These are phyloP conservation scores for Xylariaceae sp. DNA, from an alignment of 2,329 filamentous ascomycete species.

Conservation along the genomic window DNA sequence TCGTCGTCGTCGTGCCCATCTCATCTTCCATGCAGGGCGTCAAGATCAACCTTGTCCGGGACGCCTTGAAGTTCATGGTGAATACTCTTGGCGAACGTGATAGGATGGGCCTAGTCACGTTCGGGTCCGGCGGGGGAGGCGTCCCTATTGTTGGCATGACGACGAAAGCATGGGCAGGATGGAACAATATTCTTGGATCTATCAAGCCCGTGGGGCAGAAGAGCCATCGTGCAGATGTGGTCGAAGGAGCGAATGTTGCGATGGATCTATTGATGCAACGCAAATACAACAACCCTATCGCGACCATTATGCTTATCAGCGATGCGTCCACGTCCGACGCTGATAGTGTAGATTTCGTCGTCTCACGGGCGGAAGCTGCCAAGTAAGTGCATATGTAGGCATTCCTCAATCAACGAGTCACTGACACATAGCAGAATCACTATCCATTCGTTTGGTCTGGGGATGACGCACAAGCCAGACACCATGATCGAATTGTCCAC, in stretches of 20 bases:
- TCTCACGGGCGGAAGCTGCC: conserved; percentile 91
- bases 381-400: conserved; percentile 59
- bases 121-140: conserved; percentile 88
- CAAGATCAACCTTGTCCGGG: conserved; percentile 90
- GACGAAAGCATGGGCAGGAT: conserved; percentile 88
- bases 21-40: conserved; percentile 99
- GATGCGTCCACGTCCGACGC: conserved; percentile 92
- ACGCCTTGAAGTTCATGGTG: conserved; percentile 89
- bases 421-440: conserved; percentile 60
- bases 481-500: conserved; percentile 98
- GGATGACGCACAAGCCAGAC: conserved; percentile 95
- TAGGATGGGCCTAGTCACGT: conserved; percentile 95
- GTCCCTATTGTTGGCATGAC: conserved; percentile 98
- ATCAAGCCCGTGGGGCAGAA: conserved; percentile 95
- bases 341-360: conserved; percentile 96
- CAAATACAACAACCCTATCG: conserved; percentile 91
- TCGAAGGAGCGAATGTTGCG: conserved; percentile 94
- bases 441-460: conserved; percentile 94
- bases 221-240: conserved; percentile 91
- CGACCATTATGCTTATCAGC: conserved; percentile 93
- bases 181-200: conserved; percentile 78
- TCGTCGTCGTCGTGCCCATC: conserved; percentile 94
- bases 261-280: conserved; percentile 99
- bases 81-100: conserved; percentile 85
- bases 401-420: conserved; percentile 1